Evolutionary conservation across 2,329 filamentous ascomycete genomes (phyloP).

Genomic region (Calonectria crousiana): DNA sequence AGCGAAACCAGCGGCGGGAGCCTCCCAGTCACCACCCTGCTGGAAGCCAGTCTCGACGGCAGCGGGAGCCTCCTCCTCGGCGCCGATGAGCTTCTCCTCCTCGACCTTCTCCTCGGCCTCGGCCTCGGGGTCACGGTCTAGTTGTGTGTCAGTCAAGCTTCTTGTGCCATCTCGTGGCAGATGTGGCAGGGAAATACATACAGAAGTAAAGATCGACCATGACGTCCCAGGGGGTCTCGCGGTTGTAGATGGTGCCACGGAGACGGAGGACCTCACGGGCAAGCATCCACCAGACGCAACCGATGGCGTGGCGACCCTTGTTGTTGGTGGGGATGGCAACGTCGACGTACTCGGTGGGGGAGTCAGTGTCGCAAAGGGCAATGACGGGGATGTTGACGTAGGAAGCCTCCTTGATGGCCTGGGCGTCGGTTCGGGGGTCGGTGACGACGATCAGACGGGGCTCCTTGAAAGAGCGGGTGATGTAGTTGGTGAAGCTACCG

Average conservation of each 20-base stretch:
- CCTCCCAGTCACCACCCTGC: constrained; percentile 84
- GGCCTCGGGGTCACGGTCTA: constrained; percentile 97
- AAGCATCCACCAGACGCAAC: constrained; percentile 99
- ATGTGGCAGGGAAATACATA: constrained; percentile 55
- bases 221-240: constrained; percentile 98
- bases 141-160: constrained; percentile 30
- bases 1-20: constrained; percentile 78
- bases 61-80: constrained; percentile 84
- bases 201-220: constrained; percentile 99
- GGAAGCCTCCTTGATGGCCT: constrained; percentile 99
- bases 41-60: constrained; percentile 83
- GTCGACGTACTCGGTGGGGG: constrained; percentile 99
- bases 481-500: constrained; percentile 99
- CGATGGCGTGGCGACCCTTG: constrained; percentile 99
- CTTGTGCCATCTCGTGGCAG: background rate
- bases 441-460: constrained; percentile 99
- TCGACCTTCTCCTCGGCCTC: constrained; percentile 98
- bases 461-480: constrained; percentile 99
- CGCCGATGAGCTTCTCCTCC: constrained; percentile 90
- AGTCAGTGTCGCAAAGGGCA: constrained; percentile 98
- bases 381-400: constrained; percentile 99
- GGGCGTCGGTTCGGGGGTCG: constrained; percentile 98
- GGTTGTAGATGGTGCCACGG: constrained; percentile 94
- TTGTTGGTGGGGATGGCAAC: constrained; percentile 99
- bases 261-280: constrained; percentile 99